Base-by-base conservation (phyloP, 441 rosid species). In the Gossypium aridum region DNA sequence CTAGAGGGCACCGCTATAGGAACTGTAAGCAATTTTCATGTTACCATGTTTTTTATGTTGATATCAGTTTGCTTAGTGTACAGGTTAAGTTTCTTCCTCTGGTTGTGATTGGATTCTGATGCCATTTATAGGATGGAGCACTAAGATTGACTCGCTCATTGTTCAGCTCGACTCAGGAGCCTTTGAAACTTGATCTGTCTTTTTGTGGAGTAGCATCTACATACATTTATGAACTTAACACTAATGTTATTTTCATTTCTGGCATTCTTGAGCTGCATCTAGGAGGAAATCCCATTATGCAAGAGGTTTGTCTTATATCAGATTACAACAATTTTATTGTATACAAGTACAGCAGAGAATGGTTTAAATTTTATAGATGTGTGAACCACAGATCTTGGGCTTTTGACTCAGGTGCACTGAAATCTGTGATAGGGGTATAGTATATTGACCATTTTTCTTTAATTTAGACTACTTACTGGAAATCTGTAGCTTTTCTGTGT, bases 1-100 rank as follows among this genome's bases (percentile, higher is more conserved):
- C 89, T 96, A 45, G 93, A 90, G 80, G 83, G 90, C 84, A 89
- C 96, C 23, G 88, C 88, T 80, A 85, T 96, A 70, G 96, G 97
- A 91, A 84, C 77, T 82, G 99, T 94, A 69, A 87, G 91, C 75
- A 25, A 28, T 20, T 28, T 55, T 62, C 20, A 7, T 37, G 3
- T 28, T 70, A 25, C 57, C 31, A 64, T 76, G 39, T 47, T 53
- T 55, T 17, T 54, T 28, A 0, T 0, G 19, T n/a, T 12, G 23
- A 31, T 55, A 62, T 75, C 61, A 28, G 37, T 31, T 75, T 13
- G 20, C 37, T 77, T 73, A 62, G 49, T 57, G 3, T 28, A 64
- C 1, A 34, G 4, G 13, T 56, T 34, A 17, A 59, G 20, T 60
- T 78, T 56, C 54, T 69, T 10, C 7, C 70, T 71, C 71, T 57